Conservation (phyloP, 2,329 filamentous ascomycete species). For the Tolypocladium pustulatum region DNA sequence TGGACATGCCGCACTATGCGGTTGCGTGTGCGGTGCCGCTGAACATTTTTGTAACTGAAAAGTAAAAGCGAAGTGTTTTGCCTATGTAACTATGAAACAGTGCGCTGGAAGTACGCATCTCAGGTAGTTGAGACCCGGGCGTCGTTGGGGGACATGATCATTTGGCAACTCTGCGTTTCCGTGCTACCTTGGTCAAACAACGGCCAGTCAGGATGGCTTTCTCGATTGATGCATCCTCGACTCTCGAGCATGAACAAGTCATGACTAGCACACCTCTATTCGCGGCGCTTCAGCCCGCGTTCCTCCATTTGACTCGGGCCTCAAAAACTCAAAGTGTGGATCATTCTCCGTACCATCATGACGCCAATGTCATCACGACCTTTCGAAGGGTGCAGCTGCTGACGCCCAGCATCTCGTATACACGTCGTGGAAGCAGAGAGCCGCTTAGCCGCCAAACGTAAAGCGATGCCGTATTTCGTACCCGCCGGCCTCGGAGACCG, state of each 20-base stretch:
- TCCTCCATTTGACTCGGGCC: too few relatives aligned
- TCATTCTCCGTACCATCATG: too few relatives aligned
- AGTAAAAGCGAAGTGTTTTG: background rate
- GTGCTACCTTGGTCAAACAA: background rate
- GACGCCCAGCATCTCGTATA: too few relatives aligned
- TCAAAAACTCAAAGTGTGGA: too few relatives aligned
- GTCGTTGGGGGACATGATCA: too few relatives aligned
- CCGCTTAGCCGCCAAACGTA: too few relatives aligned
- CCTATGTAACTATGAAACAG: background rate
- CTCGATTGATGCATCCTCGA: too few relatives aligned
- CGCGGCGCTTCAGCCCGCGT: too few relatives aligned
- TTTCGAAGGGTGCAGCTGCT: too few relatives aligned
- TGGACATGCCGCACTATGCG: constrained; percentile 43
- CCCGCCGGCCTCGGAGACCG: background rate
- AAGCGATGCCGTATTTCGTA: background rate
- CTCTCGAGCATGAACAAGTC: background rate
- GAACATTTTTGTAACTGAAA: constrained; percentile 28
- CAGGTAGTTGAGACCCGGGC: background rate
- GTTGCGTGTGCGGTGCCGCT: constrained; percentile 38
- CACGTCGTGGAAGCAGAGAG: too few relatives aligned
- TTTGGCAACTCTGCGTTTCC: background rate
- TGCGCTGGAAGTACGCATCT: background rate
- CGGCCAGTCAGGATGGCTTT: background rate
- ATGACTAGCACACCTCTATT: too few relatives aligned
- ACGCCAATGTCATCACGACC: too few relatives aligned